Evolutionary conservation across 345 rosid genomes (phyloP), one percentile per base, ranked within the genome.

Genomic region (Gossypium thurberi): DNA sequence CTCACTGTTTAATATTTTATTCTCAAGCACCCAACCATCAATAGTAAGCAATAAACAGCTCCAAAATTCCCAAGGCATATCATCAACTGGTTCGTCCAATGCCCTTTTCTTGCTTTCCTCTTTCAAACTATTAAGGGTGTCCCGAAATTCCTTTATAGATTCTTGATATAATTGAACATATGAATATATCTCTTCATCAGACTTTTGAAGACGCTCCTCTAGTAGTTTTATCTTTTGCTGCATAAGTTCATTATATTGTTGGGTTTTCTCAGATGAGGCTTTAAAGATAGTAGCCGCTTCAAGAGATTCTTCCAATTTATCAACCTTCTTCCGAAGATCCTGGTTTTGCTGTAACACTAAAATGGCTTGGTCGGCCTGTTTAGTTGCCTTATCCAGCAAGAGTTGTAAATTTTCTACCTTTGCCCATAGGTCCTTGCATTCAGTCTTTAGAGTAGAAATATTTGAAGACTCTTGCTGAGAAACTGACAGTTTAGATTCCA

Each of bases 21-120:
- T 85, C 81, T 95, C 99, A 73, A 95, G 97, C 67, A 85, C 72
- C 99, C 99, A 95, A 58, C 99, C 99, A 86, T 90, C 98, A 84
- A 94, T 79, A 40, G 82, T 87, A 77, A 94, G 87, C 78, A 92
- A 81, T 75, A 94, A 81, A 79, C 74, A 85, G 78, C 98, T 94
- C 98, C 98, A 94, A 83, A 90, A 92, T 77, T 85, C 96, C 90
- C 79, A 80, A 43, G 98, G 98, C 91, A 92, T 85, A 76, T 95
- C 91, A 79, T 88, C 89, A 23, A 92, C 89, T 13, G 96, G 91
- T 77, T 81, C 86, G 74, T 92, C 78, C 25, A 81, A 78, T 71
- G 87, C 81, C 75, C 82, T 86, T 75, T 80, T 88, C 78, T 82
- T 86, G 84, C 92, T 92, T 85, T 90, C 87, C 78, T 82, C 92